Base-by-base conservation (phyloP, 2,329 filamentous ascomycete genomes). In the Podosphaera xanthii region DNA sequence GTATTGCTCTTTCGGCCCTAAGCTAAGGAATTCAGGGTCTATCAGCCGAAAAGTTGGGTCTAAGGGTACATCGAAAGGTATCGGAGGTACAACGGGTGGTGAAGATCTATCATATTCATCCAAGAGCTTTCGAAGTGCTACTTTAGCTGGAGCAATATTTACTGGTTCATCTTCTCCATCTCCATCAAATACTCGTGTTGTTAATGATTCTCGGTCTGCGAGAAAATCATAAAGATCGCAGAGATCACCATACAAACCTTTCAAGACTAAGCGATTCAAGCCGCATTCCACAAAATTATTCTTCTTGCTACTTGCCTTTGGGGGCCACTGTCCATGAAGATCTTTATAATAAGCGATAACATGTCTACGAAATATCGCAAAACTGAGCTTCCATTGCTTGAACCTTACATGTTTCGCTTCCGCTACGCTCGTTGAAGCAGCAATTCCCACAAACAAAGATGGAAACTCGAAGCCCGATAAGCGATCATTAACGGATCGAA, bases 391-490 rank as follows among this genome's bases (percentile, higher is more conserved):
- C 91, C 92, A 97, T 35, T 79, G 77, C 69, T 89, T 88, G 74
- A 94, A 97, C 31, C 83, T 82, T 50, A 95, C 80, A 22, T 81
- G 74, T 68, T 83, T 90, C 63, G 87, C 82, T 70, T 94, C 88
- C 0, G 77, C 76, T 31, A 81, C 78, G 0, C 85, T 87, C 9
- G 84, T 90, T 2, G 88, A 94, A 69, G 83, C 89, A 67, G 87
- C 91, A 63, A 89, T 81, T 40, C 92, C 92, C 0, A 88, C 81
- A 68, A 95, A 97, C 4, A 97, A 74, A 0, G 87, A 86, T 0
- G 90, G 89, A 65, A 95, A 96, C 38, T 96, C 87, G 65, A 97
- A 97, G 62, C 88, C 81, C 60, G 86, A 82, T n/a, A 97, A 74
- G 50, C 86, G 83, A 38, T 75, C 73, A 63, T 86, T 84, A 63